These are phyloP conservation scores for Paracorniculantispora psalliotae DNA, from an alignment of 2,329 filamentous ascomycete genomes.

Conservation along the genomic window DNA sequence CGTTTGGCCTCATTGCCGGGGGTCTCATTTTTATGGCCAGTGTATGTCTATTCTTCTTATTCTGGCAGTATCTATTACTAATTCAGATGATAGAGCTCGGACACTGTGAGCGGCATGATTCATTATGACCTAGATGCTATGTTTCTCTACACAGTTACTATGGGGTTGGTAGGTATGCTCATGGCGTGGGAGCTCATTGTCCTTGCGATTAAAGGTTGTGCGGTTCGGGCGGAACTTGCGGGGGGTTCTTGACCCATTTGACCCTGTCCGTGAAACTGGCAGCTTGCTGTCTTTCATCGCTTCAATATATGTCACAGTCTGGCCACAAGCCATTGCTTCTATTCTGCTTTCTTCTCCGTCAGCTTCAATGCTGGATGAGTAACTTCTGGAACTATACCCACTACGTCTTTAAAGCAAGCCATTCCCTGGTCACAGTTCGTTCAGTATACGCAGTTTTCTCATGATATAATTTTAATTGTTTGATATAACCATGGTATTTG, in stretches of 20 bases:
- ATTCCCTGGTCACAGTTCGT: background rate
- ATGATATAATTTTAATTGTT: too few relatives aligned
- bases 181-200: conserved; percentile 80
- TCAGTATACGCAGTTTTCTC: background rate
- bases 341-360: background rate
- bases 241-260: background rate
- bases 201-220: conserved; percentile 86
- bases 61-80: conserved; percentile 11
- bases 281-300: too few relatives aligned
- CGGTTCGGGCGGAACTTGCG: conserved; percentile 43
- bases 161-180: conserved; percentile 75
- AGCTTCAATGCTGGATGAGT: background rate
- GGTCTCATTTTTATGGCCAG: conserved; percentile 92
- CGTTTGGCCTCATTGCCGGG: conserved; percentile 83
- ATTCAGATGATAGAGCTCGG: conserved; percentile 52
- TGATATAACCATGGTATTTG: too few relatives aligned
- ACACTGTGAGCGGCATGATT: conserved; percentile 73
- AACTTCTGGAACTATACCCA: background rate
- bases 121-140: conserved; percentile 76
- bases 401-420: background rate
- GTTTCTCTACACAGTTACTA: conserved; percentile 86
- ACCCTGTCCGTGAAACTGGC: too few relatives aligned
- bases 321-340: too few relatives aligned
- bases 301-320: too few relatives aligned
- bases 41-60: conserved; percentile 45